Percentiles rank a stretch among this genome's conserved stretches.
These are phyloP conservation scores for Rhodomyrtus psidioides DNA, from an alignment of 441 rosid species.

Conservation along the genomic window DNA sequence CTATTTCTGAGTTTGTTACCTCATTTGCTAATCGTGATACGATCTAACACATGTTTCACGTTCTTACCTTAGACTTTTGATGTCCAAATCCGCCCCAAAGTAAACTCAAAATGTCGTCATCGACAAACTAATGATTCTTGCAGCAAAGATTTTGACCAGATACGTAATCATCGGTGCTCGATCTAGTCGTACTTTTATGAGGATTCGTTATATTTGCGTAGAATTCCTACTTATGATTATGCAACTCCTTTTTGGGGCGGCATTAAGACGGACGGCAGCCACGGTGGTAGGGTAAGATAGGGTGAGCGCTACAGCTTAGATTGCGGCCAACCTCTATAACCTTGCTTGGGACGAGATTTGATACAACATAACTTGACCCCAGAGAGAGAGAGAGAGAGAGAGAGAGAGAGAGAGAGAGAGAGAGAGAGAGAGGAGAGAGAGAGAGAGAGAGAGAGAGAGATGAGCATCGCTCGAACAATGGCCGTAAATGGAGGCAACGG, in stretches of 20 bases:
- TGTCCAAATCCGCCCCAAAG: too few species aligned
- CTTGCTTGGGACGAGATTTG: too few species aligned
- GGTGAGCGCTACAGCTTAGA: too few species aligned
- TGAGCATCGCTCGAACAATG: too few species aligned
- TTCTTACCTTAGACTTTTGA: not conserved
- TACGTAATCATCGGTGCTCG: not conserved
- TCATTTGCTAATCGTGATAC: not conserved
- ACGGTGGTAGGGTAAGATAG: too few species aligned
- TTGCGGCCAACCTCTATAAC: too few species aligned
- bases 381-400: too few species aligned
- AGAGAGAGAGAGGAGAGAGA: too few species aligned
- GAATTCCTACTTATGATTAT: not conserved
- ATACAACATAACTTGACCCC: too few species aligned
- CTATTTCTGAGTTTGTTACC: not conserved
- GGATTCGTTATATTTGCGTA: not conserved
- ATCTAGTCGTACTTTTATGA: not conserved
- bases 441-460: too few species aligned
- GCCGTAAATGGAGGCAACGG: not conserved
- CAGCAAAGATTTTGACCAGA: not conserved
- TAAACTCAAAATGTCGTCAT: too few species aligned
- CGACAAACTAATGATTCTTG: not conserved
- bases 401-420: too few species aligned
- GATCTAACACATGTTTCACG: not conserved
- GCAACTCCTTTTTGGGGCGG: not conserved
- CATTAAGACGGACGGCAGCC: not conserved